phyloP scores from a whole-genome alignment of 2,329 filamentous ascomycete genomes.

The Dothistroma septosporum region DNA sequence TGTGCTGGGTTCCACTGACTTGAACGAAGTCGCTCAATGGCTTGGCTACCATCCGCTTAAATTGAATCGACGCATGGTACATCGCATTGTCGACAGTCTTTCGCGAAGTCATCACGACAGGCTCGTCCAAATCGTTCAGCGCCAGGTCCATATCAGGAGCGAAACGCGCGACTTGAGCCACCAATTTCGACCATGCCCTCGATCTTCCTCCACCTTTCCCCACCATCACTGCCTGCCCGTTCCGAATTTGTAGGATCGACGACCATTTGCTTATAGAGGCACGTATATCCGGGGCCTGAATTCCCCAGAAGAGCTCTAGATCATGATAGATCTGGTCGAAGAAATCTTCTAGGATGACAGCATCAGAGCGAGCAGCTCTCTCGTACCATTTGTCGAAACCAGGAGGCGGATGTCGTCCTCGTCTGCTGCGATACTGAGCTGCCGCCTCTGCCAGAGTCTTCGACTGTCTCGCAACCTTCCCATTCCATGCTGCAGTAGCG shows the following conservation, averaged over 20 bases:
- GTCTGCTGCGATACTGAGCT: constrained; percentile 36
- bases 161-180: neutral
- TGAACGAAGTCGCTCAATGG: constrained; percentile 31
- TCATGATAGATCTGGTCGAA: constrained; percentile 49
- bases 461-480: neutral
- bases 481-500: neutral
- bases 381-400: constrained; percentile 45
- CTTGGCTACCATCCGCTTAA: neutral
- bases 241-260: neutral
- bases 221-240: neutral
- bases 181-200: neutral
- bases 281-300: constrained; percentile 37
- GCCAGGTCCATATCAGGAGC: constrained; percentile 29
- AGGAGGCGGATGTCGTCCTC: constrained; percentile 46
- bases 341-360: constrained; percentile 44
- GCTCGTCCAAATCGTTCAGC: constrained; percentile 41
- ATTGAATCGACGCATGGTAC: neutral
- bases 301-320: constrained; percentile 44
- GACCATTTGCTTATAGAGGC: constrained; percentile 5
- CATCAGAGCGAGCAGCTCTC: constrained; percentile 37
- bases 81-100: constrained; percentile 21
- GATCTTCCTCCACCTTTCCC: neutral
- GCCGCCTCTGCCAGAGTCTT: neutral
- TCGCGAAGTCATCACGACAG: constrained; percentile 33
- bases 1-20: neutral